Percentiles rank a stretch among this genome's conserved stretches.
Evolutionary conservation across 352 stramenopile genomes (phyloP).

Genomic region (Peronospora belbahrii): DNA sequence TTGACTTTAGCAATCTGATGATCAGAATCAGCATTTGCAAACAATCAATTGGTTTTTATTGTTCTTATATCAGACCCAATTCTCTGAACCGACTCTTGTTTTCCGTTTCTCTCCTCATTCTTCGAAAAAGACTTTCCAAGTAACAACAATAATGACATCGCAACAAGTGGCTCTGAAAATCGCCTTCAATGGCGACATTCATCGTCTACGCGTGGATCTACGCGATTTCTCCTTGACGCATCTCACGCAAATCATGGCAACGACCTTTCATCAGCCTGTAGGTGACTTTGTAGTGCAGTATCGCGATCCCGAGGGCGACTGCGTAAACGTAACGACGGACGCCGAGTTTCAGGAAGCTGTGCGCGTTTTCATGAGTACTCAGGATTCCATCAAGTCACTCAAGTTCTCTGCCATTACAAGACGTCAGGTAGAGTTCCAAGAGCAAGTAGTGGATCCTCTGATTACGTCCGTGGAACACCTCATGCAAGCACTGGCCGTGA

Average conservation of each 20-base stretch:
- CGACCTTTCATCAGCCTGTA: conserved; percentile 45
- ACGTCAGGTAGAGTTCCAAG: conserved; percentile 34
- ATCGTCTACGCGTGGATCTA: conserved; percentile 64
- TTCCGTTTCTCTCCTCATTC: neutral
- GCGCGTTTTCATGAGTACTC: conserved; percentile 36
- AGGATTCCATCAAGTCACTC: conserved; percentile 43
- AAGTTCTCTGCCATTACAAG: conserved; percentile 54
- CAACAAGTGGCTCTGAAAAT: conserved; percentile 62
- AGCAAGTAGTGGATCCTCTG: conserved; percentile 48
- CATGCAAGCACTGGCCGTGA: conserved; percentile 38
- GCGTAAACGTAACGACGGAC: conserved; percentile 56
- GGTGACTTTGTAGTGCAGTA: conserved; percentile 66
- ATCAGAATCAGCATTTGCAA: too few species aligned
- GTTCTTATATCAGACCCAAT: too few species aligned
- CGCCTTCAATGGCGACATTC: conserved; percentile 67
- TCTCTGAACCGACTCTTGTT: neutral
- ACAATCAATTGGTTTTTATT: too few species aligned
- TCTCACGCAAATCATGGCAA: conserved; percentile 43
- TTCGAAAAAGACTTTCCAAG: neutral
- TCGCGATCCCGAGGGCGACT: conserved; percentile 50
- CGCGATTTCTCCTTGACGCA: conserved; percentile 37
- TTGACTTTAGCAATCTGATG: too few species aligned
- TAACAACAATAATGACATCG: conserved; percentile 12
- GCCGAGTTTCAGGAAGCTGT: conserved; percentile 55
- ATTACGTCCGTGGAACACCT: conserved; percentile 52